Conservation (phyloP, 306 rosid genomes). For the peach (Prunus persica) region DNA sequence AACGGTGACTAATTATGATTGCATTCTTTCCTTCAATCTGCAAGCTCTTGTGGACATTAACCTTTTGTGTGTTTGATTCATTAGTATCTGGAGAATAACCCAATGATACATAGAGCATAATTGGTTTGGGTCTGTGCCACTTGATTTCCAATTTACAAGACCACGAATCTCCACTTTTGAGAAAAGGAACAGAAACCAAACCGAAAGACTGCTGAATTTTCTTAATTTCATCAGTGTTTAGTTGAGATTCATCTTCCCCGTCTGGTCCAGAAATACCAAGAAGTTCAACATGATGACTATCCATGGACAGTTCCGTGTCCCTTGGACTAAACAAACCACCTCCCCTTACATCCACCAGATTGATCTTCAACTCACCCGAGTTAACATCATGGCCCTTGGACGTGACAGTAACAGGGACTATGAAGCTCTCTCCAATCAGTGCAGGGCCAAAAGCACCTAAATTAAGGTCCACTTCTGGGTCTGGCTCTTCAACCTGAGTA, state of each 20-base stretch:
- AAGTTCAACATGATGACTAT: slow-evolving; percentile 85
- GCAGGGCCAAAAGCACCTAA: slow-evolving; percentile 83
- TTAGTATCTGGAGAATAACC: slow-evolving; percentile 56
- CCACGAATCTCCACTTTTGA: slow-evolving; percentile 81
- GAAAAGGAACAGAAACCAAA: slow-evolving; percentile 74
- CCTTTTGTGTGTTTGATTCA: slow-evolving; percentile 56
- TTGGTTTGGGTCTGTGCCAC: slow-evolving; percentile 90
- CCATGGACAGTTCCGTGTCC: slow-evolving; percentile 58
- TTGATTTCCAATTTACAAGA: slow-evolving; percentile 87
- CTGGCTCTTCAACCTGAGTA: slow-evolving; percentile 86
- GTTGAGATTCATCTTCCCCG: slow-evolving; percentile 58
- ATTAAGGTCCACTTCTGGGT: slow-evolving; percentile 74
- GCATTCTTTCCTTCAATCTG: slow-evolving; percentile 87
- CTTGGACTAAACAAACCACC: slow-evolving; percentile 95
- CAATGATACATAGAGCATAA: slow-evolving; percentile 85
- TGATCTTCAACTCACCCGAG: slow-evolving; percentile 91
- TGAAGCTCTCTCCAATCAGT: slow-evolving; percentile 77
- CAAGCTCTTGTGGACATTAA: slow-evolving; percentile 85
- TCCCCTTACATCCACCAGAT: slow-evolving; percentile 90
- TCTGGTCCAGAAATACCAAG: slow-evolving; percentile 76
- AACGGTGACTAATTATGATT: slow-evolving; percentile 57
- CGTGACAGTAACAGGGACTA: slow-evolving; percentile 70
- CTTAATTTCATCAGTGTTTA: slow-evolving; percentile 57
- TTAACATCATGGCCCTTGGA: slow-evolving; percentile 75
- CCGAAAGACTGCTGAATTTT: slow-evolving; percentile 85